Evolutionary conservation across 805 yeast species (phyloP).

Genomic region (Pichia manshurica): DNA sequence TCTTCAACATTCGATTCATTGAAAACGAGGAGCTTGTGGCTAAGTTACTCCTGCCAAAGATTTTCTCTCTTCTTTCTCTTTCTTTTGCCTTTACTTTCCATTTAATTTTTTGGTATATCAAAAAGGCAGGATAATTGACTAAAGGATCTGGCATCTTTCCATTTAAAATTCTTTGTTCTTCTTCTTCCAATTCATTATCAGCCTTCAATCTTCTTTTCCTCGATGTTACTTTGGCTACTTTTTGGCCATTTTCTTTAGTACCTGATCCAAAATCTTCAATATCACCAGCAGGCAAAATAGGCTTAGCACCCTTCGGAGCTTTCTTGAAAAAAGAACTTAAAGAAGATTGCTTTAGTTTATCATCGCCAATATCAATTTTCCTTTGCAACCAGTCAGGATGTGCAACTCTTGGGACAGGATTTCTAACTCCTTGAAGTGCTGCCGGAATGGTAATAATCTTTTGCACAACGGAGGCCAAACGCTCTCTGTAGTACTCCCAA

Average conservation of each 20-base stretch:
- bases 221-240: slow-evolving; percentile 42
- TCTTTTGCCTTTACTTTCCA: slow-evolving; percentile 79
- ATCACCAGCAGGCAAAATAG: slow-evolving; percentile 29
- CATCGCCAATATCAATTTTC: slow-evolving; percentile 53
- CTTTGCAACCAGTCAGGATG: slow-evolving; percentile 92
- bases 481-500: slow-evolving; percentile 88
- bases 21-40: slow-evolving; percentile 45
- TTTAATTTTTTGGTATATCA: slow-evolving; percentile 74
- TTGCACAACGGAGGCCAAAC: slow-evolving; percentile 88
- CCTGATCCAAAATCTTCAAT: slow-evolving; percentile 58
- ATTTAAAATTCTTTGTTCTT: slow-evolving; percentile 41
- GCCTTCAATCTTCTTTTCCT: slow-evolving; percentile 38
- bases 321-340: slow-evolving; percentile 52
- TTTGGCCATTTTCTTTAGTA: slow-evolving; percentile 26
- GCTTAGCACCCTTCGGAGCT: slow-evolving; percentile 34
- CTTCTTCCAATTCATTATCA: slow-evolving; percentile 36
- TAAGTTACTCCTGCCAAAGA: slow-evolving; percentile 61
- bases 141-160: slow-evolving; percentile 60
- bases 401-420: slow-evolving; percentile 90
- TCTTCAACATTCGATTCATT: slow-evolving; percentile 64
- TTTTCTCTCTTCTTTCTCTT: slow-evolving; percentile 60
- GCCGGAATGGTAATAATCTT: slow-evolving; percentile 97
- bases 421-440: slow-evolving; percentile 77
- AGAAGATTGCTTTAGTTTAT: slow-evolving; percentile 66
- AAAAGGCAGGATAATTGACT: slow-evolving; percentile 61